Evolutionary conservation across 495 filamentous ascomycete species (phyloP).

Genomic region (Daldinia decipiens): DNA sequence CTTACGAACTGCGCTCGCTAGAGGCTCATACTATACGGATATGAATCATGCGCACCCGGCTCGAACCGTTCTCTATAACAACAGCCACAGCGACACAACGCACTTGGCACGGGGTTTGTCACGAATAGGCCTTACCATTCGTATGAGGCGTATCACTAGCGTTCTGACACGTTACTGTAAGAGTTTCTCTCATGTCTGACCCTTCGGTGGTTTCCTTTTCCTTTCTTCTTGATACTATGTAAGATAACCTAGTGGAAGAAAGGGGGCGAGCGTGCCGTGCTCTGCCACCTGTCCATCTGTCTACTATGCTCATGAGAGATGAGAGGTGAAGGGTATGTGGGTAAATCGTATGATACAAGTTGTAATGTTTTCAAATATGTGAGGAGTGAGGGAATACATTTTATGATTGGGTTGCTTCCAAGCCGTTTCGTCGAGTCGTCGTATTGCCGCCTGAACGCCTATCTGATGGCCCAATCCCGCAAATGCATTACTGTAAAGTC

Average conservation of each 20-base stretch:
- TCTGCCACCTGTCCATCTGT: conserved; percentile 19
- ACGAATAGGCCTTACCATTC: neutral
- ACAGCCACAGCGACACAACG: conserved; percentile 5
- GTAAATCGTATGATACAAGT: conserved; percentile 42
- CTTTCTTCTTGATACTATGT: conserved; percentile 14
- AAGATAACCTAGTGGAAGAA: conserved; percentile 8
- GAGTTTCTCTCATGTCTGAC: conserved; percentile 7
- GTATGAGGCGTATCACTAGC: conserved; percentile 24
- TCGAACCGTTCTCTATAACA: neutral
- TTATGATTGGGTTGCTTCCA: conserved; percentile 33
- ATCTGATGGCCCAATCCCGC: conserved; percentile 44
- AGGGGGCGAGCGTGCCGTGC: conserved; percentile 9
- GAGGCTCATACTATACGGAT: conserved; percentile 12
- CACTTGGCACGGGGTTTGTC: conserved; percentile 5
- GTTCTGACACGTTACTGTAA: conserved; percentile 29
- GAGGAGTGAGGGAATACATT: conserved; percentile 43
- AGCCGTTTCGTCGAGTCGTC: conserved; percentile 43
- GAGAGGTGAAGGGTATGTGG: conserved; percentile 6
- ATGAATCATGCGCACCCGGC: conserved; percentile 12
- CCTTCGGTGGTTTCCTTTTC: conserved; percentile 8
- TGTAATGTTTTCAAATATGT: conserved; percentile 31
- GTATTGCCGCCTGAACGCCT: conserved; percentile 46
- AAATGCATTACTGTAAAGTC: conserved; percentile 43
- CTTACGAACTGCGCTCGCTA: neutral
- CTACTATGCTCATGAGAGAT: conserved; percentile 24